Base-by-base conservation (phyloP, 257 asterid species). In the Scutellaria baicalensis region DNA sequence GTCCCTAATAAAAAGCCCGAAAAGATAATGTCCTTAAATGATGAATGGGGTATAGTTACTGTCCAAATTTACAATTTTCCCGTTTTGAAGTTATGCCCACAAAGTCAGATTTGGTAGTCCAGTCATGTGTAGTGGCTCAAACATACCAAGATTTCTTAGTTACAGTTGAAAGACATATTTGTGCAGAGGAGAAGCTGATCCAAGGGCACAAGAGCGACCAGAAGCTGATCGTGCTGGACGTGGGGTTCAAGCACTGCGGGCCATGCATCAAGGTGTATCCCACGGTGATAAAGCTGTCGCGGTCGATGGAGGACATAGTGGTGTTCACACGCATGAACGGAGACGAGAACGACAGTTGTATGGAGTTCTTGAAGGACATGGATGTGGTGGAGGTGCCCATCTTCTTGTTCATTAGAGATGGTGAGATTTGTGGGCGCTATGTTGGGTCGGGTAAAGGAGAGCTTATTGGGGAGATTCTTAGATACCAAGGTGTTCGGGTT, bases 391-490 rank as follows among this genome's bases (percentile, higher is more conserved):
- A 93, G 52, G 99, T 93, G 70, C 99, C 99, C 0, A 93, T 97
- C 4, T 93, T 93, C 69, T 62, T 93, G 95, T 93, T 93, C 83
- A 91, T 93, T 3, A 82, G 94, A 73, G 95, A 93, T 10, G 99
- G 96, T 0, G 61, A 84, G 49, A 91, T 93, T 44, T 7, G 77
- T 16, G 99, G 99, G 1, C 77, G 99, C 56, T 93, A 93, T 69
- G 97, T 93, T 50, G 99, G 99, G 48, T 93, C 99, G 21, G 99
- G 99, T 14, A 93, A 87, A 64, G 99, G 99, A 16, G 99, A 93
- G 75, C 95, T 93, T 14, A 84, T 93, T 5, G 99, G 99, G n/a
- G 99, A 93, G 77, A 89, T 93, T 65, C 88, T 93, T 31, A 87
- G 92, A 79, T 91, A 93, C 80, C 96, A 89, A 68, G 99, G 99